Base-by-base conservation (phyloP, 2,329 filamentous ascomycete genomes). In the Hansfordia pulvinata region DNA sequence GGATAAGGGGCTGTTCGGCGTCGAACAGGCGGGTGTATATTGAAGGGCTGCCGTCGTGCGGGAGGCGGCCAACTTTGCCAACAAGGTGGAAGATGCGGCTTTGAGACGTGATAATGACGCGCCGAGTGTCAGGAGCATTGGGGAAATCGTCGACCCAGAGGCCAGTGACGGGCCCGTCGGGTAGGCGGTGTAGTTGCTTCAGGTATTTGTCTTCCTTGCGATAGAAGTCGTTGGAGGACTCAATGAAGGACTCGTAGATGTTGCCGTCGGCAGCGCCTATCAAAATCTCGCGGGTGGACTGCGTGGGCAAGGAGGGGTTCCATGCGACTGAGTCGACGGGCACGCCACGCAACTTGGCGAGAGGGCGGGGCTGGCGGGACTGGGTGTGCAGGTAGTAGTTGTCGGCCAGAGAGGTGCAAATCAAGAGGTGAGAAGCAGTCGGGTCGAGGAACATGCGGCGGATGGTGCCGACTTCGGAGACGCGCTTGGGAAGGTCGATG, bases 351-450 rank as follows among this genome's bases (percentile, higher is more conserved):
- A 98, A 56, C 30, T 84, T 71, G 10, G 79, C 75, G 19, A 98
- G 62, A 6, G 77, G 69, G 36, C 90, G 83, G 3, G 88, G 85
- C 37, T 86, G 79, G 39, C 84, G 79, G 18, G 86, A 90, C 49
- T 96, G 88, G 8, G 85, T 88, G 51, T 98, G 90, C 8, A 98
- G 78, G 53, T 98, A 98, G 60, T 86, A 98, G 56, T 93, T 96
- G 53, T 98, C 90, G 48, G 85, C 85, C 20, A 85, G 70, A 5
- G 84, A 79, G 3, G 90, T 98, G 48, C 80, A 85, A 39, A 98
- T 75, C 37, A 98, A 71, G 16, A 98, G 64, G 56, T 98, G 90
- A 5, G 85, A 94, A 16, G 90, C 90, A 8, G 88, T 93, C 16
- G 90, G 88, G 47, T 98, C 90, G 46, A 98, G 79, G 58, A 98